Evolutionary conservation across 257 asterid species (phyloP), one percentile per base, ranked within the genome.

Genomic region (Gardenia jasminoides): DNA sequence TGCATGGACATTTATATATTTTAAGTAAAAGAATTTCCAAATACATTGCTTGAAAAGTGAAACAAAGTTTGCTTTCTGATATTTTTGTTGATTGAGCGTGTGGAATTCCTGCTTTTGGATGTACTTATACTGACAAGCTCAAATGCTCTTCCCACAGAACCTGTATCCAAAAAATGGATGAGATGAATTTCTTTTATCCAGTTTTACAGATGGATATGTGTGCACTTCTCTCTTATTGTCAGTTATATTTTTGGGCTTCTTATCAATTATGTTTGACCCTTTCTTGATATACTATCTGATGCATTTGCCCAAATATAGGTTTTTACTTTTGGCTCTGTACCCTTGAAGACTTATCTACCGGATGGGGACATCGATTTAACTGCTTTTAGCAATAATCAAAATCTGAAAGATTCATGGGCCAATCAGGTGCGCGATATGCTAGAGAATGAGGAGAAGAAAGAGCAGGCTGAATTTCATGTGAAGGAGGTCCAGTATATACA

Each of bases 401-500:
- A 69, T 84, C 30, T 90, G 86, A 93, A 96, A 83, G 98, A 93
- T 76, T 79, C 92, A 44, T 96, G 98, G 99, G 98, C 99, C 83
- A 87, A 88, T 83, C 95, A 86, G 84, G 97, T 93, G 64, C 90
- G 96, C 10, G 97, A 96, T 85, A 87, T 88, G 92, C 87, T 96
- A 43, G 92, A 92, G 90, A 92, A 84, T 30, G 99, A 96, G 87
- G 98, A 92, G 88, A 96, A 90, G 85, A 90, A 91, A 76, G 97
- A 92, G 76, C 86, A 91, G 80, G 98, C 99, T 76, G 98, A 93
- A 85, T 96, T 96, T 85, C 87, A 80, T 80, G 99, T 96, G 84
- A 93, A 96, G 93, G 99, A 96, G 87, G 97, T 96, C 83, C 99
- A 96, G 83, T 96, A 96, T 79, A 96, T 93, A 78, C 99, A 93